Evolutionary conservation across 163 green algal species (phyloP).

Genomic region (Volvox carteri): DNA sequence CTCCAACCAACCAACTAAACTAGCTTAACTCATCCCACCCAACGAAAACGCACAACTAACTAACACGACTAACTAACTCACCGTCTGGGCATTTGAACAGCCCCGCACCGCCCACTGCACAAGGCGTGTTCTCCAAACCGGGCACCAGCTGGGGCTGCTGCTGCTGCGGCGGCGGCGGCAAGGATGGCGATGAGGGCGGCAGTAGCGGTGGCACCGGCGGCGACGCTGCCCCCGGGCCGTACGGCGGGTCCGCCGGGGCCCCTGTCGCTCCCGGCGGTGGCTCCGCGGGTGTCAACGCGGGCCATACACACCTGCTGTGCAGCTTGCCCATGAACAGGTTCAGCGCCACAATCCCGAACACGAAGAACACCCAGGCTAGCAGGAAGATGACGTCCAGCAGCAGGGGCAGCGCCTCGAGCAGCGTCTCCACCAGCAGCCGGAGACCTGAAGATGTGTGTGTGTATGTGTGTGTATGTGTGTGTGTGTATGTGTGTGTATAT

Average conservation of each 20-base stretch:
- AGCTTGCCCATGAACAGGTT: slow-evolving; percentile 66
- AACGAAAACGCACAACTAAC: too few species aligned
- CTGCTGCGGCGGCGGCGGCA: neutral
- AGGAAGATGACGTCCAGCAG: slow-evolving; percentile 71
- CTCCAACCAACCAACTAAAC: too few species aligned
- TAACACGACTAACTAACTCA: too few species aligned
- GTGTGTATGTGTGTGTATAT: too few species aligned
- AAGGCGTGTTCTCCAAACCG: slow-evolving; percentile 50
- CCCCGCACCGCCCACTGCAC: neutral
- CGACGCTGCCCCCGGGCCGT: neutral
- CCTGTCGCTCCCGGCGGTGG: too few species aligned
- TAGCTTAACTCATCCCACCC: too few species aligned
- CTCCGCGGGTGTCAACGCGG: too few species aligned
- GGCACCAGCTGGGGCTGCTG: neutral
- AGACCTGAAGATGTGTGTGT: slow-evolving; percentile 34
- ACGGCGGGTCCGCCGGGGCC: too few species aligned
- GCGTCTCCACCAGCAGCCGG: slow-evolving; percentile 66
- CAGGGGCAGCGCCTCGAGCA: slow-evolving; percentile 65
- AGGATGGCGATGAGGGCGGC: too few species aligned
- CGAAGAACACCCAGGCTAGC: slow-evolving; percentile 63
- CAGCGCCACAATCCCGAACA: slow-evolving; percentile 75
- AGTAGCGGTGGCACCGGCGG: neutral
- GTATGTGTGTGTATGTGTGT: too few species aligned
- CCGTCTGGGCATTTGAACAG: slow-evolving; percentile 30
- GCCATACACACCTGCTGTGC: slow-evolving; percentile 35